phyloP scores from a whole-genome alignment of 306 rosid genomes.

The Vigna mungo region DNA sequence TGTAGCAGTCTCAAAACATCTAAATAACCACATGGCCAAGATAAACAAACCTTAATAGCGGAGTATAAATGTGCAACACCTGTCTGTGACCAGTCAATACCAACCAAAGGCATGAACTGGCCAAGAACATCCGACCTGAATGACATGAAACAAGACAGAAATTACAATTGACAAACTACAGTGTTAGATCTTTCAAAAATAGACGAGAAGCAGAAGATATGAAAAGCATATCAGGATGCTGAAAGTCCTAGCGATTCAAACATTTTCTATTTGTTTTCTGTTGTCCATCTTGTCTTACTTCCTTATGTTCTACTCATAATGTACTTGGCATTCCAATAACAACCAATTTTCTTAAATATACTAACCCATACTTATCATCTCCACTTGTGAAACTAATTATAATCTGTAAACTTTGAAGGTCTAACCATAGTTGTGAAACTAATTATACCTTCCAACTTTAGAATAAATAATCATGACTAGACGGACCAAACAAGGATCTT shows the following conservation, averaged over 20 bases:
- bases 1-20: constrained; percentile 40
- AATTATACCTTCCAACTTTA: not conserved
- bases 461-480: constrained; percentile 20
- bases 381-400: constrained; percentile 18
- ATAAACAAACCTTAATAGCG: constrained; percentile 84
- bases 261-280: not conserved
- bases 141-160: constrained; percentile 37
- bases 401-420: constrained; percentile 15
- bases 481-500: constrained; percentile 7
- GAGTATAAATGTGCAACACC: constrained; percentile 97
- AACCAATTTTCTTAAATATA: constrained; percentile 12
- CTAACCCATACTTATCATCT: constrained; percentile 2
- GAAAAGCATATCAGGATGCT: constrained; percentile 20
- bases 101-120: constrained; percentile 99
- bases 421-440: constrained; percentile 3
- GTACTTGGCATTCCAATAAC: constrained; percentile 19
- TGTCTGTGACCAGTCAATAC: constrained; percentile 97
- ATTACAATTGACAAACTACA: constrained; percentile 31
- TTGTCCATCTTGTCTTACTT: constrained; percentile 6
- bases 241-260: not conserved
- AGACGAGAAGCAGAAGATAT: constrained; percentile 15
- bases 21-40: constrained; percentile 30
- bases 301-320: not conserved
- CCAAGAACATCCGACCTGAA: constrained; percentile 97
- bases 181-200: not conserved